Evolutionary conservation across 495 filamentous ascomycete species (phyloP).

Genomic region (Penicillium soppii): DNA sequence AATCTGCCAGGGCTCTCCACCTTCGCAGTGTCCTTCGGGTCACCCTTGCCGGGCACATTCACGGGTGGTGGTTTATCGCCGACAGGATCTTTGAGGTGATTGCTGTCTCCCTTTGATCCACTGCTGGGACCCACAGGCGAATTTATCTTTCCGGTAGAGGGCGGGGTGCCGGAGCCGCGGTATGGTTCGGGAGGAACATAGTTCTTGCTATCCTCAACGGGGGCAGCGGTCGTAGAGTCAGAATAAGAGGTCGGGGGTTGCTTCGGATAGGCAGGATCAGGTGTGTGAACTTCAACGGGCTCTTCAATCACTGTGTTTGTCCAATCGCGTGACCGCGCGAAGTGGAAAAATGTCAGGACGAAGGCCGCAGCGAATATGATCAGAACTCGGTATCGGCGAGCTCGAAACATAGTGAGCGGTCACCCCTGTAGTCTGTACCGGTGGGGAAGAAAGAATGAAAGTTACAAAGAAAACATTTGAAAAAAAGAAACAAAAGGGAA

Average conservation of each 20-base stretch:
- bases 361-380: conserved; percentile 66
- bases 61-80: background rate
- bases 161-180: conserved; percentile 4
- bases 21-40: background rate
- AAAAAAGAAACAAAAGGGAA: conserved; percentile 1
- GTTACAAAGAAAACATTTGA: background rate
- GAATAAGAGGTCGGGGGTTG: conserved; percentile 1
- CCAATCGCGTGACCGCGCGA: conserved; percentile 43
- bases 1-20: background rate
- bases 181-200: conserved; percentile 12
- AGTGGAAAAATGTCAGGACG: conserved; percentile 65
- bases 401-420: conserved; percentile 61
- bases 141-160: background rate
- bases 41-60: background rate
- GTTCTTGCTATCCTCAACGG: conserved; percentile 10
- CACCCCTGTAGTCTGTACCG: background rate
- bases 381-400: conserved; percentile 75
- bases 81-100: background rate
- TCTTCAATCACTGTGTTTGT: conserved; percentile 14
- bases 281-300: background rate
- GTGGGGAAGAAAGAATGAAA: background rate
- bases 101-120: background rate
- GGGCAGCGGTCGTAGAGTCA: background rate
- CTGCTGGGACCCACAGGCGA: conserved; percentile 6
- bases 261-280: conserved; percentile 5